Percentiles rank a stretch among this genome's conserved stretches.
Conservation (phyloP, 768 basidiomycete genomes). For the Trametes gibbosa region DNA sequence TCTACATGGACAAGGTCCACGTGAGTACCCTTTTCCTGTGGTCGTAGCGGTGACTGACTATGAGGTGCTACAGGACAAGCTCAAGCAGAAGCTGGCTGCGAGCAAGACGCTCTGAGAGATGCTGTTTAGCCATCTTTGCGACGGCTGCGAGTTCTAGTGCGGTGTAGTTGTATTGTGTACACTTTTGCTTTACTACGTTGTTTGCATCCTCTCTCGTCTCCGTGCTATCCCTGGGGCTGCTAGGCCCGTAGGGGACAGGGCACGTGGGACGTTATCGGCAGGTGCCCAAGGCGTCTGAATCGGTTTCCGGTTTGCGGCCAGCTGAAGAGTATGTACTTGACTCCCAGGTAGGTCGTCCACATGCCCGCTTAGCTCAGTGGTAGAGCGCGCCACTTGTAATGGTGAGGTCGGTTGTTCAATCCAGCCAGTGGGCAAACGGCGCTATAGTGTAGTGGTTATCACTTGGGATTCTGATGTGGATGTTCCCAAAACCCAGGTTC, state of each 20-base stretch:
- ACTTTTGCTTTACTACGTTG: background rate
- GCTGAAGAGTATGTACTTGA: conserved; percentile 6
- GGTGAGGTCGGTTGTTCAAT: conserved; percentile 11
- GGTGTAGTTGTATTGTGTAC: background rate
- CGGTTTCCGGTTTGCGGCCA: background rate
- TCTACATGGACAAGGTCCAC: conserved; percentile 91
- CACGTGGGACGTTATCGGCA: no score
- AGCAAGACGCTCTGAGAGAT: background rate
- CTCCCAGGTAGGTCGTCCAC: conserved; percentile 6
- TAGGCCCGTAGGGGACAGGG: no score
- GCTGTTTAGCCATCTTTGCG: background rate
- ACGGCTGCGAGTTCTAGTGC: background rate
- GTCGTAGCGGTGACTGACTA: background rate
- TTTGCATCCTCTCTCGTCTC: background rate
- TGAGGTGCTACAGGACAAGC: conserved; percentile 20
- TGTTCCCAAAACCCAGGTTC: conserved; percentile 15
- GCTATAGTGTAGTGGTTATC: conserved; percentile 16
- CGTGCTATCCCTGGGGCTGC: background rate
- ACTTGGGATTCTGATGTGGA: conserved; percentile 12
- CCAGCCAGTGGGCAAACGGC: conserved; percentile 8
- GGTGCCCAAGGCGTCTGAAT: conserved; percentile 7
- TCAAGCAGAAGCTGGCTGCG: conserved; percentile 27
- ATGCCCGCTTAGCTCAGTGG: conserved; percentile 13
- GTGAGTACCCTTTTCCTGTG: conserved; percentile 40
- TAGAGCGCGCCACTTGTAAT: conserved; percentile 14